A percentile compares a stretch with the other conserved stretches of the same genome.
Conservation (phyloP, 2,329 filamentous ascomycete genomes). For the Lachnellula suecica region DNA sequence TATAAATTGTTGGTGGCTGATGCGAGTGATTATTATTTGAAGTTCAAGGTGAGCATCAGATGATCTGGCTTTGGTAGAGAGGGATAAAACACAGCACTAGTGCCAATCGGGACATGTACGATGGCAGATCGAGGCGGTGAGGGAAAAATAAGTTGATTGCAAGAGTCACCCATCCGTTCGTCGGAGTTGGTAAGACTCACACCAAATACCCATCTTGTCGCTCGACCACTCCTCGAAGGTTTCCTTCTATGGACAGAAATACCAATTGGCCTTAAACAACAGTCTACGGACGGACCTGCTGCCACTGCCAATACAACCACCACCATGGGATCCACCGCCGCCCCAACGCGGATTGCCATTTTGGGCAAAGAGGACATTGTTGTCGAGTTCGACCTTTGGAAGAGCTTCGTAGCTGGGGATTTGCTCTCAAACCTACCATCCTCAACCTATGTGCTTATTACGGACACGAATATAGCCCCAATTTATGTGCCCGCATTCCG, state of each 20-base stretch:
- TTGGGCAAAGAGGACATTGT: conserved; percentile 88
- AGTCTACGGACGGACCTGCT: too few species aligned
- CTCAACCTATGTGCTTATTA: conserved; percentile 94
- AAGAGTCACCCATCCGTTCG: too few species aligned
- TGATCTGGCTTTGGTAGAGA: too few species aligned
- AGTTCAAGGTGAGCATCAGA: too few species aligned
- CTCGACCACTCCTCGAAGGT: neutral
- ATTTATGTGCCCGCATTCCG: conserved; percentile 80
- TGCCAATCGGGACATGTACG: too few species aligned
- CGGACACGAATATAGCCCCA: conserved; percentile 85
- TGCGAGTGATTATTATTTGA: too few species aligned
- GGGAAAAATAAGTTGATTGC: too few species aligned
- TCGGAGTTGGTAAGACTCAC: neutral
- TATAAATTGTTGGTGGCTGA: too few species aligned
- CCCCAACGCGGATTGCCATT: conserved; percentile 65
- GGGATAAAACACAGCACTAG: too few species aligned
- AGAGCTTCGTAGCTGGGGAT: conserved; percentile 76
- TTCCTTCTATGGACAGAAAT: neutral
- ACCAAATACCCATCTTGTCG: neutral
- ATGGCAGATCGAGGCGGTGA: too few species aligned
- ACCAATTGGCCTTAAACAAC: neutral
- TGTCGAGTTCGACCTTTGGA: conserved; percentile 89
- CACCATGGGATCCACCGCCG: conserved; percentile 25
- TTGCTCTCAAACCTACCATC: conserved; percentile 74
- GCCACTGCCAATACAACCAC: neutral